Percentiles rank a stretch among this genome's conserved stretches.
These are phyloP conservation scores for Diaporthe vaccinii DNA, from an alignment of 2,329 filamentous ascomycete species.

Conservation along the genomic window DNA sequence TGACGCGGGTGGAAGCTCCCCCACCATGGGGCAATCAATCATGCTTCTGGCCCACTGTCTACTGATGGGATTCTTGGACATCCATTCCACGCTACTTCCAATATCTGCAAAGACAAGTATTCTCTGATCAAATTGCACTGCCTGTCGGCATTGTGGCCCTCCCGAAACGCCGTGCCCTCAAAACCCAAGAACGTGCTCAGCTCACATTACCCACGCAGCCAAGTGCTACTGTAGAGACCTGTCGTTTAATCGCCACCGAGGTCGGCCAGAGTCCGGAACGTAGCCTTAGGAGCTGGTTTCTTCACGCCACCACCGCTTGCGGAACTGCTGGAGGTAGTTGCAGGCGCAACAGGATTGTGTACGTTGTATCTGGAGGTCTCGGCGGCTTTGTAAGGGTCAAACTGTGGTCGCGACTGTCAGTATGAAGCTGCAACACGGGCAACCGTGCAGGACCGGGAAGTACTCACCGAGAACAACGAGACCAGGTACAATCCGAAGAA, in stretches of 20 bases:
- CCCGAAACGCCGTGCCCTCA: constrained; percentile 38
- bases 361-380: constrained; percentile 72
- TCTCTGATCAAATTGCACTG: neutral
- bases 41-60: neutral
- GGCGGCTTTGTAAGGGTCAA: constrained; percentile 73
- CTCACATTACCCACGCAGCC: neutral
- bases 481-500: constrained; percentile 74
- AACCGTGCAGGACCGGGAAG: neutral
- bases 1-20: constrained; percentile 14
- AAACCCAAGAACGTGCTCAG: constrained; percentile 10
- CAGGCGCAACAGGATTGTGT: constrained; percentile 54
- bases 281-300: constrained; percentile 52
- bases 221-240: neutral
- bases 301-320: constrained; percentile 34
- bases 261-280: constrained; percentile 68
- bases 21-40: constrained; percentile 20
- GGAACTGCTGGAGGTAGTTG: constrained; percentile 28
- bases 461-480: constrained; percentile 71
- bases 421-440: neutral
- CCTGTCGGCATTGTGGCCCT: constrained; percentile 18
- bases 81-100: neutral
- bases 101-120: neutral
- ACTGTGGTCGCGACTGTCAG: constrained; percentile 52
- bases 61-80: neutral
- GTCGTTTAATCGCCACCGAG: constrained; percentile 50